Evolutionary conservation across 306 rosid genomes (phyloP).

Genomic region (Trifolium dubium): DNA sequence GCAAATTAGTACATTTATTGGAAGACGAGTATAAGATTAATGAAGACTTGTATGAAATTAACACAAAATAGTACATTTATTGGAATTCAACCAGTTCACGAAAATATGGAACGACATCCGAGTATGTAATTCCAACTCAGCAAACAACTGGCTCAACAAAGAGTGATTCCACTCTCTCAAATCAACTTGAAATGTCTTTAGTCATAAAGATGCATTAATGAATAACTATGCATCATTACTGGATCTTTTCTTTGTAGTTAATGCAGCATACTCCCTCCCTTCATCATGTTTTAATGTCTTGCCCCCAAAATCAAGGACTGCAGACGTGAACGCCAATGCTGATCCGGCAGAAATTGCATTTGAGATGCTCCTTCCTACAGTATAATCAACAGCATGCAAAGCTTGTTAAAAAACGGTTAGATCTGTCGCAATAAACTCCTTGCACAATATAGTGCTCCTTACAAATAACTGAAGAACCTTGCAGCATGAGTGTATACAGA

Average conservation of each 20-base stretch:
- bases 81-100: too few relatives aligned
- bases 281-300: slow-evolving; percentile 74
- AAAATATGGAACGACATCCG: too few relatives aligned
- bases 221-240: slow-evolving; percentile 35
- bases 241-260: slow-evolving; percentile 88
- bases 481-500: too few relatives aligned
- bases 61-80: too few relatives aligned
- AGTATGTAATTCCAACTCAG: too few relatives aligned
- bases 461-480: too few relatives aligned
- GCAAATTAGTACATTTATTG: too few relatives aligned
- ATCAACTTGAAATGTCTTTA: slow-evolving; percentile 41
- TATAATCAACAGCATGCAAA: slow-evolving; percentile 40
- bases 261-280: slow-evolving; percentile 90
- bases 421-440: slow-evolving; percentile 22
- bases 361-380: slow-evolving; percentile 78
- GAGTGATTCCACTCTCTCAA: slow-evolving; percentile 52
- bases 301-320: slow-evolving; percentile 74
- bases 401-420: slow-evolving; percentile 24
- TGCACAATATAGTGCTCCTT: too few relatives aligned
- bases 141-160: slow-evolving; percentile 49
- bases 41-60: too few relatives aligned
- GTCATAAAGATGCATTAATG: slow-evolving; percentile 39
- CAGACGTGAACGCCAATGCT: slow-evolving; percentile 84
- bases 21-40: too few relatives aligned
- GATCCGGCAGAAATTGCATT: slow-evolving; percentile 91